phyloP scores from a whole-genome alignment of 768 basidiomycete species.

The Auricularia sp. region DNA sequence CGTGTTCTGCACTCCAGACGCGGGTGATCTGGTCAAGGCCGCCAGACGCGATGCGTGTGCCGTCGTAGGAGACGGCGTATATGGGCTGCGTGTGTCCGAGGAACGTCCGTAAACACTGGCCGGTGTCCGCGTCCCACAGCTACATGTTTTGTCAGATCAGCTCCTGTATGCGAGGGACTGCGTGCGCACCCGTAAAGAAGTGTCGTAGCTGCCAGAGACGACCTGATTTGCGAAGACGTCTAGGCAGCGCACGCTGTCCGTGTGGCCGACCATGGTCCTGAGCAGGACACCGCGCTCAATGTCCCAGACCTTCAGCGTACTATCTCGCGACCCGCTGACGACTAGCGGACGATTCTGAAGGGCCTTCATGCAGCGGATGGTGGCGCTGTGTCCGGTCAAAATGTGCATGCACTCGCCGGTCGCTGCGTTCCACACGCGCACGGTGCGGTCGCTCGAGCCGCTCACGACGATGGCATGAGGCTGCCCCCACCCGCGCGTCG shows the following conservation, averaged over 20 bases:
- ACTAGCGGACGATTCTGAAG: conserved; percentile 81
- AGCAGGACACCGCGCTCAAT: conserved; percentile 63
- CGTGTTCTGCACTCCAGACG: conserved; percentile 79
- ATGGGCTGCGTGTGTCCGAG: conserved; percentile 80
- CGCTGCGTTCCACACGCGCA: conserved; percentile 70
- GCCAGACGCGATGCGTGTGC: conserved; percentile 69
- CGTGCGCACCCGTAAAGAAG: conserved; percentile 63
- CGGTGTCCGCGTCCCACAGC: conserved; percentile 88
- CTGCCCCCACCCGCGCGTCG: conserved; percentile 85
- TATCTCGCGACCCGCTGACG: conserved; percentile 82
- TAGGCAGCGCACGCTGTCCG: conserved; percentile 72
- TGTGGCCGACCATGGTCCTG: conserved; percentile 64
- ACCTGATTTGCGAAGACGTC: conserved; percentile 77
- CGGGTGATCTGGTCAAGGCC: conserved; percentile 90
- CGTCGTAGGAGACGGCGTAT: conserved; percentile 87
- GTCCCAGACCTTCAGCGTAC: conserved; percentile 86
- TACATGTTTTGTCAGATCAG: conserved; percentile 18
- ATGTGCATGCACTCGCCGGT: conserved; percentile 52
- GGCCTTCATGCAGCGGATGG: conserved; percentile 83
- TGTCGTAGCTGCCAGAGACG: conserved; percentile 91
- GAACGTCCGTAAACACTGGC: conserved; percentile 74
- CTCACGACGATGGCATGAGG: conserved; percentile 73
- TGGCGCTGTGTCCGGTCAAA: conserved; percentile 77
- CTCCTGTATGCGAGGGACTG: not conserved
- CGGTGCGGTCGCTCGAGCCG: conserved; percentile 83